Base-by-base conservation (phyloP, 2,329 filamentous ascomycete genomes). In the Monosporascus cannonballus region DNA sequence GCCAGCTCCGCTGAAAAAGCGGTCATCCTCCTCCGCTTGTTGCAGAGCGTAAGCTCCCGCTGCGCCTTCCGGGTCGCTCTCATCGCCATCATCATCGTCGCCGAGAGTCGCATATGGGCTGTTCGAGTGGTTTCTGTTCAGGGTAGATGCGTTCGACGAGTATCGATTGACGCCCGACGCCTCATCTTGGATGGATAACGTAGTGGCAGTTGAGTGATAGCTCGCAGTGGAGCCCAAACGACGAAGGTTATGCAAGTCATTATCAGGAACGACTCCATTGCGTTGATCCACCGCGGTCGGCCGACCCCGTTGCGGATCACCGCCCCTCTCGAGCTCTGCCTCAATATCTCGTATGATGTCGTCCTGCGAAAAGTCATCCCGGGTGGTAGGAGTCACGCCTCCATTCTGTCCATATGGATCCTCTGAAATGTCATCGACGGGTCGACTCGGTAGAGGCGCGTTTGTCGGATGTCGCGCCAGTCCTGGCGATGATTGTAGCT, bases 41-140 rank as follows among this genome's bases (percentile, higher is more conserved):
- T 85, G 84, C 79, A 97, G 84, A 59, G 91, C 91, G 65, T 89
- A 81, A 49, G 95, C 73, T 17, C 94, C 93, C 55, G 90, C 90
- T 39, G 87, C 85, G 20, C 88, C 93, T 69, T 96, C 93, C 0
- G 88, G 84, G 65, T 97, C 93, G 64, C 90, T 95, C 48, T 95
- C 90, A 51, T 93, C 87, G 14, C 78, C 78, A 27, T 78, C 74
- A 37, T 77, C 71, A 56, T 73, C 71, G 48, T 69, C 60, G n/a
- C n/a, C 24, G 17, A 20, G 48, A 38, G 58, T 71, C 2, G 68
- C 62, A 3, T 68, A 64, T 1, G 68, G 64, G n/a, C 69, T 68
- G 30, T 63, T 62, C n/a, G 61, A 67, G 54, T 59, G 61, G 49
- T 68, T 71, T 48, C 70, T 67, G 54, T 68, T 69, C 14, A 73